Percentiles rank a stretch among this genome's conserved stretches.
phyloP scores from a whole-genome alignment of 2,329 filamentous ascomycete genomes.

The Diaporthe sp. region DNA sequence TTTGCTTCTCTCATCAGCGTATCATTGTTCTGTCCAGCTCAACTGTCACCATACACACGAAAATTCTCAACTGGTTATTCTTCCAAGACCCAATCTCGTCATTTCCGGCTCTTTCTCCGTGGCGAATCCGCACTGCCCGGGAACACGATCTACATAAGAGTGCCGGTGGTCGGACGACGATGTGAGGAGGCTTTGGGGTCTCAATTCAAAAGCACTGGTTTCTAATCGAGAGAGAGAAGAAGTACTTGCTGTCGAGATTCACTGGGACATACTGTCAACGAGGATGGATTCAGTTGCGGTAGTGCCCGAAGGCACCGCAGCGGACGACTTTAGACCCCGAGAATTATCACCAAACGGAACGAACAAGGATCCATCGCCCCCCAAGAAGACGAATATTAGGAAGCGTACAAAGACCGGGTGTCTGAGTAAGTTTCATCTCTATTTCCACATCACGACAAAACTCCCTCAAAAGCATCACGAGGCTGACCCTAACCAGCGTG shows the following conservation, averaged over 20 bases:
- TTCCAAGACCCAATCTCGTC: neutral
- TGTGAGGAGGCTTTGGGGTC: conserved; percentile 18
- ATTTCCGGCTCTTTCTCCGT: neutral
- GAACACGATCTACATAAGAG: conserved; percentile 13
- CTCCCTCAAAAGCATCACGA: conserved; percentile 9
- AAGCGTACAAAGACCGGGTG: conserved; percentile 94
- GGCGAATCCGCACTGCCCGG: conserved; percentile 20
- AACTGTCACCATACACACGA: conserved; percentile 12
- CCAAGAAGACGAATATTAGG: conserved; percentile 64
- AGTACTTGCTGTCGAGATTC: neutral
- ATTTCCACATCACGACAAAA: neutral
- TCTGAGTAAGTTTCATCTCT: conserved; percentile 73
- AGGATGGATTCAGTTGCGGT: conserved; percentile 29
- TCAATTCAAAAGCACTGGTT: conserved; percentile 1
- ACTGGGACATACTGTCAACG: neutral
- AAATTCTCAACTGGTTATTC: neutral
- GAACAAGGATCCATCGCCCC: conserved; percentile 57
- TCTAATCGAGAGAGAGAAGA: neutral
- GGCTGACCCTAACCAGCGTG: conserved; percentile 72
- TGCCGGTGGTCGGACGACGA: conserved; percentile 20
- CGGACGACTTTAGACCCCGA: conserved; percentile 48
- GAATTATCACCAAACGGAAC: conserved; percentile 51
- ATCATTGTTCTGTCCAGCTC: conserved; percentile 39
- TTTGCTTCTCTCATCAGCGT: conserved; percentile 8
- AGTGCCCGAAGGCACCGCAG: conserved; percentile 38